These are phyloP conservation scores for Macrocybe gigantea DNA, from an alignment of 768 basidiomycete species.

Conservation along the genomic window DNA sequence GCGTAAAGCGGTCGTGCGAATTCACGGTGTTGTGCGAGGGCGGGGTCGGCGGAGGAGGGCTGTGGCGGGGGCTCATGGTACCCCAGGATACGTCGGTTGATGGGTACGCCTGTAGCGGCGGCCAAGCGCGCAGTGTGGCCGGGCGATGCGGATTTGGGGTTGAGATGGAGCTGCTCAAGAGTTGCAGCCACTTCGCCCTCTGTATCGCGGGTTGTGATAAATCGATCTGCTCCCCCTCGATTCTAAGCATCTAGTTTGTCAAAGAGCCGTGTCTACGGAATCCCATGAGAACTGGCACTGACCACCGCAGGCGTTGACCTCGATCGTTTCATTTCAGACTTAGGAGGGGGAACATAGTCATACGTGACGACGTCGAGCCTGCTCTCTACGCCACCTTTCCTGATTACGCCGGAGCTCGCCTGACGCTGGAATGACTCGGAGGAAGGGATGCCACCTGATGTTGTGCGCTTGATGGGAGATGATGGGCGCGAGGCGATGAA, in stretches of 20 bases:
- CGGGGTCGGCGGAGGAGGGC: slow-evolving; percentile 65
- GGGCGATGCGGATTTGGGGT: slow-evolving; percentile 57
- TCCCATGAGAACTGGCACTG: slow-evolving; percentile 26
- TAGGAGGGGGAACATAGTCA: slow-evolving; percentile 69
- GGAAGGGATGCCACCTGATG: slow-evolving; percentile 38
- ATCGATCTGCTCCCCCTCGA: slow-evolving; percentile 52
- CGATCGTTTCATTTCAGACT: slow-evolving; percentile 62
- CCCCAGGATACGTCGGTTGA: slow-evolving; percentile 78
- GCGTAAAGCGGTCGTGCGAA: slow-evolving; percentile 73
- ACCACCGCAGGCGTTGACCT: slow-evolving; percentile 66
- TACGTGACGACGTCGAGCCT: slow-evolving; percentile 70
- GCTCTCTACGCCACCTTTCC: slow-evolving; percentile 74
- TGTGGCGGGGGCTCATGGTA: slow-evolving; percentile 85
- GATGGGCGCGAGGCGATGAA: slow-evolving; percentile 55
- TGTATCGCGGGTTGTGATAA: slow-evolving; percentile 57
- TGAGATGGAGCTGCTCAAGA: slow-evolving; percentile 57
- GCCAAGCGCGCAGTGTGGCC: slow-evolving; percentile 76
- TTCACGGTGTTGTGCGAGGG: slow-evolving; percentile 72
- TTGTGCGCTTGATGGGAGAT: slow-evolving; percentile 63
- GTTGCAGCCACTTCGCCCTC: slow-evolving; percentile 54
- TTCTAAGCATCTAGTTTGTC: slow-evolving; percentile 31
- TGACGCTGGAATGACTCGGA: slow-evolving; percentile 55
- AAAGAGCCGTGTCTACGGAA: slow-evolving; percentile 1
- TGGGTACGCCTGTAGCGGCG: slow-evolving; percentile 67
- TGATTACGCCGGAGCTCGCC: slow-evolving; percentile 61